A percentile compares a stretch with the other conserved stretches of the same genome.
Evolutionary conservation across 2,329 filamentous ascomycete species (phyloP).

Genomic region (Apiospora kogelbergensis): DNA sequence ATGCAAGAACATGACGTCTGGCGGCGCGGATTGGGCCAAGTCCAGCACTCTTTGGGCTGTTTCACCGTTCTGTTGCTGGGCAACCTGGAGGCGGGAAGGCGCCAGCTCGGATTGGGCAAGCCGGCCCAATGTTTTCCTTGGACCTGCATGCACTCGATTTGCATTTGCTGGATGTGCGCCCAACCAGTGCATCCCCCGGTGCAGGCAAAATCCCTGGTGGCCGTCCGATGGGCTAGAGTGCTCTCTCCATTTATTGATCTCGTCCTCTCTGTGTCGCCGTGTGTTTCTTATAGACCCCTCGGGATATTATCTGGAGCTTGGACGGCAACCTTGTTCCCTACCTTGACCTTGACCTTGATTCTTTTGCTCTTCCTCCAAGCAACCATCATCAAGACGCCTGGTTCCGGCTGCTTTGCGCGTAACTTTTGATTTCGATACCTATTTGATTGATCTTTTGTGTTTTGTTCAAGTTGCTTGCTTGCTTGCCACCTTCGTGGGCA

Average conservation of each 20-base stretch:
- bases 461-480: background rate
- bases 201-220: background rate
- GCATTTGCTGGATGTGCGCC: background rate
- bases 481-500: background rate
- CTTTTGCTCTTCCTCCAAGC: background rate
- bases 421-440: background rate
- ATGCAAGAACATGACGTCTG: background rate
- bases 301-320: constrained; percentile 1
- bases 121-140: background rate
- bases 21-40: background rate
- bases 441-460: constrained; percentile 2
- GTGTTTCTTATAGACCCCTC: background rate
- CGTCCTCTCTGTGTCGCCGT: background rate
- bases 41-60: background rate
- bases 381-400: background rate
- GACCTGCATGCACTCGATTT: background rate
- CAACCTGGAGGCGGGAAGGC: background rate
- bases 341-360: background rate
- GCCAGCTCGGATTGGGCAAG: background rate
- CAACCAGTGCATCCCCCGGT: background rate
- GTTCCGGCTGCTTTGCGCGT: background rate
- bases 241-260: background rate
- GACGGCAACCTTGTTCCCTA: constrained; percentile 1
- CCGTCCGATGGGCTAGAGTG: background rate
- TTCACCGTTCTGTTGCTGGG: background rate